These are phyloP conservation scores for Fagopyrum homotropicum DNA, from an alignment of 148 eudicot genomes.

Conservation along the genomic window DNA sequence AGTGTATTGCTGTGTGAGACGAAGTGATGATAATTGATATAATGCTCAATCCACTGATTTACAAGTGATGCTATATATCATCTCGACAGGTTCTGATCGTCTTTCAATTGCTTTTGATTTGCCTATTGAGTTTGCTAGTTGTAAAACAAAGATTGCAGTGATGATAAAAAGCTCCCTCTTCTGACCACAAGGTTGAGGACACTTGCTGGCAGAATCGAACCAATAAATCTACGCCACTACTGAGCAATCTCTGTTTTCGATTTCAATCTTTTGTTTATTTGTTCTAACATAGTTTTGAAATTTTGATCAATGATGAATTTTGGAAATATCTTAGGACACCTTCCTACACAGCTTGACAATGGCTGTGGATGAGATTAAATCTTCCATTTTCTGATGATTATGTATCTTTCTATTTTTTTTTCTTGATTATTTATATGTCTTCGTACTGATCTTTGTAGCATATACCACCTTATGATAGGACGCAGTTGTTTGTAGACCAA, in stretches of 20 bases:
- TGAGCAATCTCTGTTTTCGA: neutral
- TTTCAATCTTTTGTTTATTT: neutral
- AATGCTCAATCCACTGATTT: too few relatives aligned
- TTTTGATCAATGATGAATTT: neutral
- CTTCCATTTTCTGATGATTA: too few relatives aligned
- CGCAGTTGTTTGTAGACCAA: too few relatives aligned
- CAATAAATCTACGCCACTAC: neutral
- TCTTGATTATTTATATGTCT: too few relatives aligned
- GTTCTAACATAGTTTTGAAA: neutral
- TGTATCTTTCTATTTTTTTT: too few relatives aligned
- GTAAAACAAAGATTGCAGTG: slow-evolving; percentile 1
- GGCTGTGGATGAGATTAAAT: slow-evolving; percentile 5
- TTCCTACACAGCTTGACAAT: slow-evolving; percentile 7
- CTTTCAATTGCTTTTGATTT: neutral
- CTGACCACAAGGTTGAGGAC: neutral
- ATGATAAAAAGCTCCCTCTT: slow-evolving; percentile 12
- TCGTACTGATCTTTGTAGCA: too few relatives aligned
- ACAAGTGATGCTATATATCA: too few relatives aligned
- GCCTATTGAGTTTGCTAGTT: neutral
- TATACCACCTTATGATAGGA: too few relatives aligned
- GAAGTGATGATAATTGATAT: too few relatives aligned
- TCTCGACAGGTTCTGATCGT: too few relatives aligned
- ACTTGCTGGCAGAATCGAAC: slow-evolving; percentile 12
- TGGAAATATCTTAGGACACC: slow-evolving; percentile 12
- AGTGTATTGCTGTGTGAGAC: too few relatives aligned